These are phyloP conservation scores for Domatiomyces catenatus DNA, from an alignment of 2,329 filamentous ascomycete genomes.

Conservation along the genomic window DNA sequence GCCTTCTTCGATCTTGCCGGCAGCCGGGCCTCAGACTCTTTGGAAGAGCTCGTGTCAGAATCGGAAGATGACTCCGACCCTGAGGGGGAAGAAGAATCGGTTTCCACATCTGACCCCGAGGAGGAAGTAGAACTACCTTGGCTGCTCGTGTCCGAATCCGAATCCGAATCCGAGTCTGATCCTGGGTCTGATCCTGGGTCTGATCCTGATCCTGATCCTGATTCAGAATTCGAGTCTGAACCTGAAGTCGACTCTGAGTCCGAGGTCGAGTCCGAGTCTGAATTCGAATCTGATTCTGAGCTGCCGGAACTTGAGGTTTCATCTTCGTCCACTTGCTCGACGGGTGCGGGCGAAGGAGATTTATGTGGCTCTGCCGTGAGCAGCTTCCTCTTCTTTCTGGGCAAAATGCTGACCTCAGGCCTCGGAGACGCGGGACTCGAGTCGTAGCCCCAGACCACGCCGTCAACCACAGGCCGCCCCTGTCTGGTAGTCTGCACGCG, in stretches of 20 bases:
- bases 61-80: constrained; percentile 22
- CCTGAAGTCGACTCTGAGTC: constrained; percentile 7
- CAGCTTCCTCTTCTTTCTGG: constrained; percentile 52
- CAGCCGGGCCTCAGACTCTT: constrained; percentile 24
- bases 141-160: constrained; percentile 13
- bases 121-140: constrained; percentile 10
- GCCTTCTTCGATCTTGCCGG: constrained; percentile 7
- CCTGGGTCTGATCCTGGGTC: constrained; percentile 18
- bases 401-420: constrained; percentile 55
- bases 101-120: constrained; percentile 17
- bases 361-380: constrained; percentile 9
- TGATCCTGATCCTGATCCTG: constrained; percentile 10
- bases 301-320: constrained; percentile 6
- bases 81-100: constrained; percentile 6
- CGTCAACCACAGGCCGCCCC: constrained; percentile 71
- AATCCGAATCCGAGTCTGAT: constrained; percentile 17
- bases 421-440: constrained; percentile 47
- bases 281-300: constrained; percentile 5
- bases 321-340: constrained; percentile 20
- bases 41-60: constrained; percentile 4
- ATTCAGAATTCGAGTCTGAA: constrained; percentile 8
- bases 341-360: constrained; percentile 5
- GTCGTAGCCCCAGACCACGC: constrained; percentile 65
- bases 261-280: constrained; percentile 8
- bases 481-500: constrained; percentile 65